Base-by-base conservation (phyloP, 139 green algal species). In the Chlamydomonas urium region DNA sequence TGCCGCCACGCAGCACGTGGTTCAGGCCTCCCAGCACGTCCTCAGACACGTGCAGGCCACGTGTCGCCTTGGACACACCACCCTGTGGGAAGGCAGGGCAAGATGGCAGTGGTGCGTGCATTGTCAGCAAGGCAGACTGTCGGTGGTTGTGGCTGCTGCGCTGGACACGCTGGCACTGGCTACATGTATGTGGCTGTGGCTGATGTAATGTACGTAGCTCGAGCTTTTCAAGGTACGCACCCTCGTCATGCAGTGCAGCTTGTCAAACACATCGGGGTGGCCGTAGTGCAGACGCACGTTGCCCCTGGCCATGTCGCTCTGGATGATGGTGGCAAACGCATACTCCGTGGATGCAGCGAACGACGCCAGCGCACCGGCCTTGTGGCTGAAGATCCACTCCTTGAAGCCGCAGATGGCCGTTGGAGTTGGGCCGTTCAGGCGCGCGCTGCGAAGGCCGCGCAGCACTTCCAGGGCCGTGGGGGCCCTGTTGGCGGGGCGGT, bases 261-360 rank as follows among this genome's bases (percentile, higher is more conserved):
- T 90, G 85, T 96, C 89, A 80, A 90, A 96, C 14, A 93, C 74
- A 75, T 96, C 91, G 29, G 91, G 91, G 75, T 96, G 91, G 42
- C 91, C 91, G 34, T 77, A 77, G 62, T 77, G 71, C 34, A 65
- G 33, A 0, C 71, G 37, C 14, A 77, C 73, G 8, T 63, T 56
- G 45, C 45, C 45, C 17, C 45, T 17, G 17, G 45, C 71, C 60
- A 81, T 75, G 60, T 14, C 24, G 10, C 89, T 79, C 78, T 92
- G 88, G 42, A 91, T 79, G 29, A 91, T 85, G 23, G 86, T 90
- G 21, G 85, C 84, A 76, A 94, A 94, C 19, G 84, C 85, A 75
- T 86, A 87, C 77, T 93, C 87, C 19, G 87, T 86, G 19, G 79
- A 72, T 19, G 87, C 87, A 2, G 87, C 87, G 79, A 93, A 90